Percentiles rank a stretch among this genome's conserved stretches.
Evolutionary conservation across 2,329 filamentous ascomycete species (phyloP).

Genomic region (Neoscytalidium dimidiatum): DNA sequence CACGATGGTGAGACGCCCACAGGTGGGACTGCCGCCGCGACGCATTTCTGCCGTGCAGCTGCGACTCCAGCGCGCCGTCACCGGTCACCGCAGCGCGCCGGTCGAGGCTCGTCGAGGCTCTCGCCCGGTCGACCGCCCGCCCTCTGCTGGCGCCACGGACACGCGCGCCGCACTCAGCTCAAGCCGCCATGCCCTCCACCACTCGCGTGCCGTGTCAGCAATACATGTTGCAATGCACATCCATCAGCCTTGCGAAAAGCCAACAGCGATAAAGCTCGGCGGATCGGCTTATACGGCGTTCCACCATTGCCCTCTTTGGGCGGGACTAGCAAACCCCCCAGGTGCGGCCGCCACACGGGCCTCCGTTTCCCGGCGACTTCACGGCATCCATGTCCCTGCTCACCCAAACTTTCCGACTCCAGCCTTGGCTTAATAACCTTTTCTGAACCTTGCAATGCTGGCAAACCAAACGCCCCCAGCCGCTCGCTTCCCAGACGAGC

Average conservation of each 20-base stretch:
- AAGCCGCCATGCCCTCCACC: not conserved
- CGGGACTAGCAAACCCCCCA: not conserved
- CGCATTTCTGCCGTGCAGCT: not conserved
- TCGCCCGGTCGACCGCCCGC: not conserved
- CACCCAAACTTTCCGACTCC: constrained; percentile 2
- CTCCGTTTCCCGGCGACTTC: not conserved
- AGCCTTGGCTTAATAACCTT: constrained; percentile 8
- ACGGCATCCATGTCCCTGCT: constrained; percentile 10
- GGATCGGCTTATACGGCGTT: not conserved
- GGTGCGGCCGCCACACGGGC: constrained; percentile 3
- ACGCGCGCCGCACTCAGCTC: not conserved
- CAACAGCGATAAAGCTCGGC: not conserved
- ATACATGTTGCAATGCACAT: constrained; percentile 2
- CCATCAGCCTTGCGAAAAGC: constrained; percentile 11
- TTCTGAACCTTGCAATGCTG: constrained; percentile 6
- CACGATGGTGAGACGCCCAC: constrained; percentile 10
- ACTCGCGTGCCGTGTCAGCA: not conserved
- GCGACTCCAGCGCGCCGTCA: not conserved
- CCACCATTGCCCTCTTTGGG: constrained; percentile 5
- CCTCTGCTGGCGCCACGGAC: not conserved
- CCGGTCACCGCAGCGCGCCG: not conserved
- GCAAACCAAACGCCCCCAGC: constrained; percentile 5
- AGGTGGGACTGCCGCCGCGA: constrained; percentile 1
- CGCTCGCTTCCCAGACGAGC: constrained; percentile 9
- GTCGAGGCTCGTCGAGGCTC: not conserved